Conservation (phyloP, 495 filamentous ascomycete genomes). For the Massariosphaeria phaeospora region DNA sequence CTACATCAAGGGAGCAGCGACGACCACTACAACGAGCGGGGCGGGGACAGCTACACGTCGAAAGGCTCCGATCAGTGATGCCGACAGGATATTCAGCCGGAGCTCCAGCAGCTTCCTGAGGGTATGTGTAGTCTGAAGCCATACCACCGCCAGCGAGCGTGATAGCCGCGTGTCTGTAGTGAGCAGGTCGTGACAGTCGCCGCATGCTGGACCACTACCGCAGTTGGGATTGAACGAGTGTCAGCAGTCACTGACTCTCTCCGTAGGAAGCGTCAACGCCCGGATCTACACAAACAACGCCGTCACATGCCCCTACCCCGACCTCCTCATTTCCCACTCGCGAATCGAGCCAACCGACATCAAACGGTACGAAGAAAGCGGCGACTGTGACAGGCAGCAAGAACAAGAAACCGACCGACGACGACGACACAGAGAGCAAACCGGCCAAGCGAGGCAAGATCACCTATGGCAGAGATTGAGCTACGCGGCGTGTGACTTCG, state of each 20-base stretch:
- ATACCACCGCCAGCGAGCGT: too few species aligned
- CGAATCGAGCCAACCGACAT: constrained; percentile 35
- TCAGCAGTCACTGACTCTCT: constrained; percentile 7
- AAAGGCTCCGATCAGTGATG: constrained; percentile 39
- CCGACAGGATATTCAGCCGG: constrained; percentile 43
- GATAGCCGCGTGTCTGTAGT: neutral
- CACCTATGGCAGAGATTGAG: constrained; percentile 35
- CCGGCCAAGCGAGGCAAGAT: constrained; percentile 42
- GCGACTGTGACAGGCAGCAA: constrained; percentile 33
- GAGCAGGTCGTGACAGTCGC: too few species aligned
- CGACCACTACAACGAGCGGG: constrained; percentile 17
- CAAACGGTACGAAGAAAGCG: constrained; percentile 29
- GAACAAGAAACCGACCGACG: constrained; percentile 36
- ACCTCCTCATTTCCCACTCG: constrained; percentile 37
- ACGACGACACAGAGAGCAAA: constrained; percentile 41
- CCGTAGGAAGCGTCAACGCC: constrained; percentile 31
- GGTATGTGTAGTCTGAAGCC: constrained; percentile 34
- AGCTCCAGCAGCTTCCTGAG: constrained; percentile 39
- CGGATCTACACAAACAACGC: constrained; percentile 29
- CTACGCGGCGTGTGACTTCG: neutral
- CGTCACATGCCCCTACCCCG: constrained; percentile 41
- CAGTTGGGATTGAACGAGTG: too few species aligned
- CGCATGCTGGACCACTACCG: too few species aligned
- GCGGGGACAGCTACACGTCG: constrained; percentile 34
- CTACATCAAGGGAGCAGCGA: constrained; percentile 79